A percentile compares a stretch with the other conserved stretches of the same genome.
Conservation (phyloP, 352 stramenopile genomes). For the Phytophthora fragariae region DNA sequence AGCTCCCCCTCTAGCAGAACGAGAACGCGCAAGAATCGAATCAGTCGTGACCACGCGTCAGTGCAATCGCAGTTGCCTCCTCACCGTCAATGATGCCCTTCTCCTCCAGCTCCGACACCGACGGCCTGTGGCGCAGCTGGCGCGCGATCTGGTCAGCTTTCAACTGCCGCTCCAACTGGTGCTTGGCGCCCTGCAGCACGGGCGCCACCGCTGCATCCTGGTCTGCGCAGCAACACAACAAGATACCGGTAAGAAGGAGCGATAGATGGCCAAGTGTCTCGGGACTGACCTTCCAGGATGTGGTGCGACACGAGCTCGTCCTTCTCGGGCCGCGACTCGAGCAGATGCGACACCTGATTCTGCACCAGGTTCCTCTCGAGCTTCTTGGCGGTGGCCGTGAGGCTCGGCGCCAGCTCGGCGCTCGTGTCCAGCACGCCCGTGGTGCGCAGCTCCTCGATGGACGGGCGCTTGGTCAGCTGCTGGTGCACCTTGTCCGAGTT, state of each 20-base stretch:
- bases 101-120: constrained; percentile 75
- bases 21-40: constrained; percentile 28
- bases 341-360: constrained; percentile 83
- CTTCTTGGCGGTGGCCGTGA: constrained; percentile 80
- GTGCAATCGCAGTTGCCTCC: constrained; percentile 13
- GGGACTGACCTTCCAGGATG: constrained; percentile 64
- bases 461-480: constrained; percentile 76
- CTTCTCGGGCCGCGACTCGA: constrained; percentile 80
- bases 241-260: neutral
- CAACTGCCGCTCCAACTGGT: constrained; percentile 77
- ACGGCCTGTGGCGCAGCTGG: constrained; percentile 75
- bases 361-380: constrained; percentile 81
- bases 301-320: constrained; percentile 81
- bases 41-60: constrained; percentile 21
- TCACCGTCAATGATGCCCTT: constrained; percentile 81
- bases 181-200: constrained; percentile 74
- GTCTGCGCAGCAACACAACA: constrained; percentile 31
- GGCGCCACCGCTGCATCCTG: constrained; percentile 55
- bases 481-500: constrained; percentile 80
- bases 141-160: constrained; percentile 75
- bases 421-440: constrained; percentile 73
- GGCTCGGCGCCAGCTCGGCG: constrained; percentile 62
- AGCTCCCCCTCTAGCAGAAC: constrained; percentile 72
- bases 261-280: neutral
- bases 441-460: constrained; percentile 60